phyloP scores from a whole-genome alignment of 139 green algal genomes.

The Picochlorum sp. region DNA sequence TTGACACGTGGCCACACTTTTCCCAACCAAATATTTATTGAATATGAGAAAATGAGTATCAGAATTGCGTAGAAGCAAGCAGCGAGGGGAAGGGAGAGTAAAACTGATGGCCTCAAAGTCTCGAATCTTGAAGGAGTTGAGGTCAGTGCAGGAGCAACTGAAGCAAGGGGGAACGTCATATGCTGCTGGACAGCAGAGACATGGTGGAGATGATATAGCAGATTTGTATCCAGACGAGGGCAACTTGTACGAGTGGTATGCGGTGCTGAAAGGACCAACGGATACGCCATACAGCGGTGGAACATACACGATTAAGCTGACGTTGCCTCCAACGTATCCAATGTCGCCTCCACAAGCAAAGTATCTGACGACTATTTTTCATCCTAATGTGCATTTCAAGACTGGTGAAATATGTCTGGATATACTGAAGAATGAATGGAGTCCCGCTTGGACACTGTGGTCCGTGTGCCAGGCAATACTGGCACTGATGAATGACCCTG shows the following conservation, averaged over 20 bases:
- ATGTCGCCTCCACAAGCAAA: slow-evolving; percentile 48
- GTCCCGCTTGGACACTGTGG: slow-evolving; percentile 83
- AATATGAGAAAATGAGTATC: too few relatives aligned
- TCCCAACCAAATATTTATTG: too few relatives aligned
- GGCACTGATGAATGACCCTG: slow-evolving; percentile 73
- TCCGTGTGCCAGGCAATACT: slow-evolving; percentile 83
- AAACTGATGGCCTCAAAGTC: too few relatives aligned
- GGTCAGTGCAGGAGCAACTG: too few relatives aligned
- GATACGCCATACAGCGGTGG: slow-evolving; percentile 83
- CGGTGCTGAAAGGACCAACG: slow-evolving; percentile 48
- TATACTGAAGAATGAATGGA: slow-evolving; percentile 91
- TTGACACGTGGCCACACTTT: too few relatives aligned
- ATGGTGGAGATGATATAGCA: neutral
- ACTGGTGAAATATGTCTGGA: slow-evolving; percentile 94
- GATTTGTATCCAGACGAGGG: neutral
- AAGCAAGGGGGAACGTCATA: too few relatives aligned
- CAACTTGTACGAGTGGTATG: neutral
- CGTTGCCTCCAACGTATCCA: slow-evolving; percentile 83
- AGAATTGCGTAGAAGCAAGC: too few relatives aligned
- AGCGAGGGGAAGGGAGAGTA: too few relatives aligned
- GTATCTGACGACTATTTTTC: slow-evolving; percentile 87
- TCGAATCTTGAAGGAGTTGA: too few relatives aligned
- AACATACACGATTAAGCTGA: slow-evolving; percentile 67
- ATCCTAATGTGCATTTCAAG: slow-evolving; percentile 93
- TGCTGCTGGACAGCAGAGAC: neutral